These are phyloP conservation scores for Gentiana dahurica DNA, from an alignment of 257 asterid genomes.

Conservation along the genomic window DNA sequence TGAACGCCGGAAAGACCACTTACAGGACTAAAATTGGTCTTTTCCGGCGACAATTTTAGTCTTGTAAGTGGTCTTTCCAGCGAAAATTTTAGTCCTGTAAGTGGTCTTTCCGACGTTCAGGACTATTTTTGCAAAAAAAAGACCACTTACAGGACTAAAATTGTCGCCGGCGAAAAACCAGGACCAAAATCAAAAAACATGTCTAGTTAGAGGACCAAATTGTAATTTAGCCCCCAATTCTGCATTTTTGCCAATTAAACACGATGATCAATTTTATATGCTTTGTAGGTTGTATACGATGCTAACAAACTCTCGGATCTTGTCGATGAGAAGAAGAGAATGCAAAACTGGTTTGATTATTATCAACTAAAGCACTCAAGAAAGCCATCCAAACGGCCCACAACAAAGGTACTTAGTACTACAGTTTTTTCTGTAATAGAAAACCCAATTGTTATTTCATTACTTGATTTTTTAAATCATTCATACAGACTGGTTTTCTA, in stretches of 20 bases:
- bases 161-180: no score
- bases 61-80: no score
- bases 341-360: slow-evolving; percentile 85
- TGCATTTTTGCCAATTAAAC: neutral
- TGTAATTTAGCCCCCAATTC: neutral
- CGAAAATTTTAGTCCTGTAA: no score
- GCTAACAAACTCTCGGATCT: slow-evolving; percentile 75
- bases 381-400: slow-evolving; percentile 51
- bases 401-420: slow-evolving; percentile 38
- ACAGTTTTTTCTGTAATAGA: neutral
- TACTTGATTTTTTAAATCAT: slow-evolving; percentile 12
- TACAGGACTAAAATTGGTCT: no score
- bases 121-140: no score
- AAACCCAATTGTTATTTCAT: slow-evolving; percentile 1
- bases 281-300: slow-evolving; percentile 62
- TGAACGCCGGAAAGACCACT: no score
- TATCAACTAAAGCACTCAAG: slow-evolving; percentile 68
- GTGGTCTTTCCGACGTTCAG: no score
- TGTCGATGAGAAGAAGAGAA: slow-evolving; percentile 55
- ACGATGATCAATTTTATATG: no score
- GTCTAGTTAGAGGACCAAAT: no score
- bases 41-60: no score
- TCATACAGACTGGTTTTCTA: slow-evolving; percentile 74
- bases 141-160: no score
- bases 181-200: no score